Percentiles rank a stretch among this genome's conserved stretches.
phyloP scores from a whole-genome alignment of 169 alveolate species.

The Plasmodium blacklocki region DNA sequence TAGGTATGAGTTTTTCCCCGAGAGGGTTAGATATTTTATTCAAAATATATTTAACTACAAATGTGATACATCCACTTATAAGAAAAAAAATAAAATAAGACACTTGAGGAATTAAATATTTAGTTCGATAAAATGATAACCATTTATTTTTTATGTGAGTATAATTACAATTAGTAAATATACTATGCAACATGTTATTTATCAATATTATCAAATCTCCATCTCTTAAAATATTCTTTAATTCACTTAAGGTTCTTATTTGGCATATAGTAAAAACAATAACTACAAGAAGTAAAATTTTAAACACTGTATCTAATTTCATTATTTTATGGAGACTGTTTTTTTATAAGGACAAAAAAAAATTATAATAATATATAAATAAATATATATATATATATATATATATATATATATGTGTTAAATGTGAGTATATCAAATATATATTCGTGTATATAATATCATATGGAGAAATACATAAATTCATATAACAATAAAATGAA shows the following conservation, averaged over 20 bases:
- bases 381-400: no score
- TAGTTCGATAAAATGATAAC: constrained; percentile 10
- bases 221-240: background rate
- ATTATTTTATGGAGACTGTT: constrained; percentile 8
- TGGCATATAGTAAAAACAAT: constrained; percentile 36
- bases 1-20: constrained; percentile 34
- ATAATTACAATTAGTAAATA: constrained; percentile 4
- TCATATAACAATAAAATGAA: no score
- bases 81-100: constrained; percentile 26
- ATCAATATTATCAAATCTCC: background rate
- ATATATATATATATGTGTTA: no score
- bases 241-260: constrained; percentile 29
- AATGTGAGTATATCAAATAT: no score
- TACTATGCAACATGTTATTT: background rate
- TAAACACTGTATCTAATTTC: constrained; percentile 48
- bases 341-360: background rate
- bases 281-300: constrained; percentile 18
- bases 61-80: constrained; percentile 45
- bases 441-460: no score
- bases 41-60: constrained; percentile 11
- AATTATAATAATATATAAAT: background rate
- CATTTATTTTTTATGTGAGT: constrained; percentile 9
- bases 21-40: constrained; percentile 13
- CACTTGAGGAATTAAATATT: constrained; percentile 9
- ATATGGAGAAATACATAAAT: no score